These are phyloP conservation scores for Podaxis pistillaris DNA, from an alignment of 768 basidiomycete species.

Conservation along the genomic window DNA sequence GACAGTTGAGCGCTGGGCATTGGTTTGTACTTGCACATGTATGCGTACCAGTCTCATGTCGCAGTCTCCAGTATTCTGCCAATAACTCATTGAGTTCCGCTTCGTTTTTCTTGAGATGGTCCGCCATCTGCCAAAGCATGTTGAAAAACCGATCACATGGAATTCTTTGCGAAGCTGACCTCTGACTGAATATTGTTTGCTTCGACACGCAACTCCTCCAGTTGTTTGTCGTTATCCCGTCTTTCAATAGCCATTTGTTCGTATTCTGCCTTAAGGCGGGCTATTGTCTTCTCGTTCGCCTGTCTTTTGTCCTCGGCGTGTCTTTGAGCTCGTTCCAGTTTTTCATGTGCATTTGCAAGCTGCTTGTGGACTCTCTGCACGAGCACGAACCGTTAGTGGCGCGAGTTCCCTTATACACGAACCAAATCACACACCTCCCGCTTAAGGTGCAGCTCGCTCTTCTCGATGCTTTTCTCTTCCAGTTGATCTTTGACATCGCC, in stretches of 20 bases:
- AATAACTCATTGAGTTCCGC: slow-evolving; percentile 78
- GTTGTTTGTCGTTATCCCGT: slow-evolving; percentile 73
- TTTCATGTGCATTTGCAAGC: slow-evolving; percentile 77
- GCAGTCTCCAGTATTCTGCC: slow-evolving; percentile 78
- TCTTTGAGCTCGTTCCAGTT: slow-evolving; percentile 74
- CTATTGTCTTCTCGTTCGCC: slow-evolving; percentile 72
- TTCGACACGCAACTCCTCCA: slow-evolving; percentile 73
- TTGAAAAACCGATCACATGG: neutral
- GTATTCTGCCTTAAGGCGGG: slow-evolving; percentile 75
- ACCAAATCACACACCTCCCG: slow-evolving; percentile 51
- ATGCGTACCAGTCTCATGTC: slow-evolving; percentile 68
- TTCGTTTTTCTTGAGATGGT: slow-evolving; percentile 74
- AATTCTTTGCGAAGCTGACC: slow-evolving; percentile 33
- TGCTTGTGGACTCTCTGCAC: slow-evolving; percentile 78
- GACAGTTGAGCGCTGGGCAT: neutral
- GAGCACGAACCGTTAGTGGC: neutral
- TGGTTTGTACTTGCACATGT: slow-evolving; percentile 8
- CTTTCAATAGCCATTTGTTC: slow-evolving; percentile 76
- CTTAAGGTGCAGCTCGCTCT: slow-evolving; percentile 62
- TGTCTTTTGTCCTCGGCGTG: slow-evolving; percentile 79
- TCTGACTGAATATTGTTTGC: slow-evolving; percentile 66
- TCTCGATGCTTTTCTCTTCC: slow-evolving; percentile 73
- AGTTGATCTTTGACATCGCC: slow-evolving; percentile 66
- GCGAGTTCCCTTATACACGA: neutral
- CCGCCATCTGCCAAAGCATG: slow-evolving; percentile 55